A percentile compares a stretch with the other conserved stretches of the same genome.
These are phyloP conservation scores for Dryas integrifolia DNA, from an alignment of 331 rosid species.

Conservation along the genomic window DNA sequence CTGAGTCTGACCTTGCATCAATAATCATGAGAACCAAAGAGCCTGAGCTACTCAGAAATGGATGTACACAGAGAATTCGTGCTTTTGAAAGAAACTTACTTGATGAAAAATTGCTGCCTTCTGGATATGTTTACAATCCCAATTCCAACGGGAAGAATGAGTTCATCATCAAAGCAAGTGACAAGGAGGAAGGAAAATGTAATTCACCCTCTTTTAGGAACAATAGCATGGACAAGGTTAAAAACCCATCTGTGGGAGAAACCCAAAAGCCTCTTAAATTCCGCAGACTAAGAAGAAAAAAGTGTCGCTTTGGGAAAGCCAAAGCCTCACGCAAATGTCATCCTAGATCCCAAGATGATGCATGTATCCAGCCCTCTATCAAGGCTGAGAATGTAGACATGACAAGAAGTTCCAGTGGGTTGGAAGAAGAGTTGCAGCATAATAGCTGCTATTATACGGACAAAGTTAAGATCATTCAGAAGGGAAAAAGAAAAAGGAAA, in stretches of 20 bases:
- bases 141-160: constrained; percentile 29
- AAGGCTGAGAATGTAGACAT: constrained; percentile 21
- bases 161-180: constrained; percentile 26
- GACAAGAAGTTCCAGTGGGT: constrained; percentile 26
- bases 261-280: constrained; percentile 32
- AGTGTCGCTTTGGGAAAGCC: constrained; percentile 34
- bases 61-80: constrained; percentile 69
- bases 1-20: constrained; percentile 49
- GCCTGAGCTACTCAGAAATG: constrained; percentile 63
- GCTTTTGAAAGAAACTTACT: constrained; percentile 60
- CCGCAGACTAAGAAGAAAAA: constrained; percentile 29
- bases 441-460: constrained; percentile 15
- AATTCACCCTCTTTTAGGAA: constrained; percentile 8
- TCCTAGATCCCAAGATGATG: constrained; percentile 25
- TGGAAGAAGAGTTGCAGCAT: constrained; percentile 30
- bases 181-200: constrained; percentile 32
- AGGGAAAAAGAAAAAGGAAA: constrained; percentile 25
- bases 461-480: constrained; percentile 10
- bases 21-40: constrained; percentile 54
- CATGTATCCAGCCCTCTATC: constrained; percentile 31
- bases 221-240: constrained; percentile 27
- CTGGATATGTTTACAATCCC: constrained; percentile 27
- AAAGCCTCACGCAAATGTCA: constrained; percentile 18
- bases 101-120: constrained; percentile 34
- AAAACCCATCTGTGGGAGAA: constrained; percentile 19